Percentiles rank a stretch among this genome's conserved stretches.
These are phyloP conservation scores for Zygosaccharomyces rouxii DNA, from an alignment of 805 yeast species.

Conservation along the genomic window DNA sequence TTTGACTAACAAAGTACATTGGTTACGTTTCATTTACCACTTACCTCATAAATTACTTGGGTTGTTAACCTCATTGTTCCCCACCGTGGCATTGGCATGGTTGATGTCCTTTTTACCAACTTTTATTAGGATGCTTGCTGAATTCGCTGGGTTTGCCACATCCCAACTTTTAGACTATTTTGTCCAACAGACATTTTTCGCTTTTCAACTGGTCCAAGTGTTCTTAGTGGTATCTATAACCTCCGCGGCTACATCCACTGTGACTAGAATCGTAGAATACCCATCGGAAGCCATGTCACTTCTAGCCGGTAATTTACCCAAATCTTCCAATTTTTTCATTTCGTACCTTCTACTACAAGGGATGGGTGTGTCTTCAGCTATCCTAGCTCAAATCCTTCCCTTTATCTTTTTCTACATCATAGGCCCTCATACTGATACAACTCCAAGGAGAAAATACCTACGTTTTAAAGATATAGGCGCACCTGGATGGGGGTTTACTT, in stretches of 20 bases:
- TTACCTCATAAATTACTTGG: conserved; percentile 56
- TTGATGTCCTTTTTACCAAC: conserved; percentile 66
- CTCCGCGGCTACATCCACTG: conserved; percentile 67
- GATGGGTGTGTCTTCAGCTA: conserved; percentile 58
- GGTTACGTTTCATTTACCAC: conserved; percentile 52
- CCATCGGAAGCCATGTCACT: conserved; percentile 56
- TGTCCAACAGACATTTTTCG: conserved; percentile 66
- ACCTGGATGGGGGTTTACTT: conserved; percentile 68
- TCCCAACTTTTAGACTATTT: conserved; percentile 54
- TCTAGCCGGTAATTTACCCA: conserved; percentile 66
- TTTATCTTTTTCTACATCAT: conserved; percentile 56
- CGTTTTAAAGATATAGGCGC: conserved; percentile 53
- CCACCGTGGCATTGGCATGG: conserved; percentile 59
- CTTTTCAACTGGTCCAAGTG: conserved; percentile 65
- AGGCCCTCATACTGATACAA: conserved; percentile 53
- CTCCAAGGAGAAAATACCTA: conserved; percentile 63
- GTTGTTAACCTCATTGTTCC: conserved; percentile 61
- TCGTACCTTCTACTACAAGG: conserved; percentile 69
- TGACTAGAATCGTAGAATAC: conserved; percentile 52
- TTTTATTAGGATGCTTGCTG: conserved; percentile 60
- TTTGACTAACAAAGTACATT: conserved; percentile 52
- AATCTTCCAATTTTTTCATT: conserved; percentile 67
- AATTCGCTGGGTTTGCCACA: conserved; percentile 54
- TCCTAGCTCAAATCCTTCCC: conserved; percentile 57
- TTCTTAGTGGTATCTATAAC: conserved; percentile 67